Evolutionary conservation across 192 early-diverging fungal genomes (phyloP), one percentile per base, ranked within the genome.

Genomic region (Endogone sp.): DNA sequence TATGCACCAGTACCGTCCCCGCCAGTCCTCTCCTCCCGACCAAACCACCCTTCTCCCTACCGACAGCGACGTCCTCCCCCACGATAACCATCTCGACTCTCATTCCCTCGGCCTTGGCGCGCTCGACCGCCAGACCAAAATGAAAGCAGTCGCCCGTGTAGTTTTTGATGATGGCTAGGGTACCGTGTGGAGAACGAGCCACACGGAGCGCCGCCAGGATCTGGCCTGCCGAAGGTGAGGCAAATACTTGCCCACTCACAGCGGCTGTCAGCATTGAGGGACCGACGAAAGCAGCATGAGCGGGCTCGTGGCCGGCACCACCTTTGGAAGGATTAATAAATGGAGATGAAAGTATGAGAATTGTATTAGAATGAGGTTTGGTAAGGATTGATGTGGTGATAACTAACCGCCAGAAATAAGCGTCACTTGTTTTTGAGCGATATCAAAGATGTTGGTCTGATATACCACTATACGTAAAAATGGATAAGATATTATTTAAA

Each of bases 161-260:
- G 77, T 95, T 95, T 78, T 93, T 95, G 82, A 94, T 85, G 13
- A 95, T 82, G 2, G 93, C 82, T 31, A 95, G 70, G 9, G 87
- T 87, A 26, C 92, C 94, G 27, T 90, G 79, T 32, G 81, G 79
- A 3, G 86, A 85, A 62, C 86, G 81, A 16, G 86, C 79, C 3
- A 78, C 79, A 55, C 90, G 77, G 57, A 95, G 73, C 56, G 90
- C 92, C 2, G 92, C 85, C 10, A 93, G 79, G 3, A 94, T 88
- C 69, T 94, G 92, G 1, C 83, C 83, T 3, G 94, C 84, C 1
- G 89, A 84, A 21, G 94, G 94, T 23, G 92, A 94, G 4, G 94
- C 94, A 81, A 95, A 95, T 11, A 95, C 91, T 62, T 89, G 85
- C 16, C 94, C 94, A 3, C 84, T 89, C 21, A 95, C 94, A 2